Evolutionary conservation across 805 yeast species (phyloP), one percentile per base, ranked within the genome.

Genomic region (Yarrowia bubula): DNA sequence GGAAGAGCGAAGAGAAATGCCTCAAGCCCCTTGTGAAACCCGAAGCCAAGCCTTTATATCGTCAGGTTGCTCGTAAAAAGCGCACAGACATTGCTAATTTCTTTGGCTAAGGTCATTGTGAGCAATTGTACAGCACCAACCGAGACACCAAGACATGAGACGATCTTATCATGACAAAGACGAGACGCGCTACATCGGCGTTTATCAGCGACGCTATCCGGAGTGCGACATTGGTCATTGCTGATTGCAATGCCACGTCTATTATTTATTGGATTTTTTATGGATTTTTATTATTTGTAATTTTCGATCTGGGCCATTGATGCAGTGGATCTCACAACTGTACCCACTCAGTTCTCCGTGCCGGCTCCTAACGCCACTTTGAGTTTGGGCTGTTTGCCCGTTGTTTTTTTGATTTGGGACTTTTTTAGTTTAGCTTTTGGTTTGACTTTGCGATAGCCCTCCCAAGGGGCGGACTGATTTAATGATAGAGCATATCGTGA

Each of bases 381-480:
- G 15, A 8, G 41, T 33, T 48, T 9, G 55, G 39, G 39, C n/a
- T 38, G 53, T 18, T 13, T 43, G 4, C 22, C 14, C 5, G 17
- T 48, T 13, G 53, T 17, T 39, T 33, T 48, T 48, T n/a, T n/a
- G 35, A 28, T 46, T 46, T 22, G 50, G 9, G 28, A 22, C 28
- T 3, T 22, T 22, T 22, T 22, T 35, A 35, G 13, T 9, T 5
- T 15, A 17, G 31, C 17, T 14, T 48, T 35, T 35, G 14, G 41
- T 48, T 48, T 48, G 55, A 48, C 55, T 48, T 48, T 48, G 41
- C 55, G 55, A 48, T 48, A 48, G 31, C 38, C 15, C 22, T 48
- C 33, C 41, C 55, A 37, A 37, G 58, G 58, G 58, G 28, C 58
- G 22, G 43, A 22, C 58, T 51, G 58, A 22, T 22, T 51, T 37